Conservation (phyloP, 768 basidiomycete species). For the Tulasnella sp. region DNA sequence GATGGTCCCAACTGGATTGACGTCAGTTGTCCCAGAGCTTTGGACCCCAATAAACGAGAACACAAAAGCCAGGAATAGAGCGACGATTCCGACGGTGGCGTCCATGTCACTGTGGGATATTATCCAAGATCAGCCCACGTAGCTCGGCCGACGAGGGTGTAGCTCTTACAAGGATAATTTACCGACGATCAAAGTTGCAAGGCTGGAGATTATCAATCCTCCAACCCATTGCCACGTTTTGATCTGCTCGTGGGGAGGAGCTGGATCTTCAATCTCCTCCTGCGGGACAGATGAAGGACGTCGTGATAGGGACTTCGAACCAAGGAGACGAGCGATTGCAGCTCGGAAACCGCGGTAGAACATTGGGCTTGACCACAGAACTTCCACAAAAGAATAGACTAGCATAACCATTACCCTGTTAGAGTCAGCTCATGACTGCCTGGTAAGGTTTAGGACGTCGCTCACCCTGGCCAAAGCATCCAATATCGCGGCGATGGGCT, state of each 20-base stretch:
- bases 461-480: conserved; percentile 30
- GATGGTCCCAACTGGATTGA: conserved; percentile 32
- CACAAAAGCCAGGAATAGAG: conserved; percentile 32
- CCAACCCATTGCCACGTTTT: conserved; percentile 30
- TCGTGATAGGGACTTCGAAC: neutral
- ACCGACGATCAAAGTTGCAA: conserved; percentile 30
- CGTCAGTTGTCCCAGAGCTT: conserved; percentile 31
- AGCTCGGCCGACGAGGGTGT: neutral
- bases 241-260: conserved; percentile 32
- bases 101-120: conserved; percentile 23
- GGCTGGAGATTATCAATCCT: conserved; percentile 24
- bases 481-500: conserved; percentile 25
- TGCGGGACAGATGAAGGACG: neutral
- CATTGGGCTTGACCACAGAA: conserved; percentile 22
- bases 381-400: conserved; percentile 24
- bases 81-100: conserved; percentile 30
- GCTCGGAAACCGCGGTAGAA: conserved; percentile 11
- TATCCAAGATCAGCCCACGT: neutral
- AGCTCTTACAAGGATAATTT: conserved; percentile 25
- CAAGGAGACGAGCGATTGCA: neutral
- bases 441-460: neutral
- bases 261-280: conserved; percentile 28
- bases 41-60: conserved; percentile 34
- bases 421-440: neutral
- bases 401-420: conserved; percentile 27